Evolutionary conservation across 2,329 filamentous ascomycete species (phyloP), one percentile per base, ranked within the genome.

Genomic region (Berkeleyomyces rouxiae): DNA sequence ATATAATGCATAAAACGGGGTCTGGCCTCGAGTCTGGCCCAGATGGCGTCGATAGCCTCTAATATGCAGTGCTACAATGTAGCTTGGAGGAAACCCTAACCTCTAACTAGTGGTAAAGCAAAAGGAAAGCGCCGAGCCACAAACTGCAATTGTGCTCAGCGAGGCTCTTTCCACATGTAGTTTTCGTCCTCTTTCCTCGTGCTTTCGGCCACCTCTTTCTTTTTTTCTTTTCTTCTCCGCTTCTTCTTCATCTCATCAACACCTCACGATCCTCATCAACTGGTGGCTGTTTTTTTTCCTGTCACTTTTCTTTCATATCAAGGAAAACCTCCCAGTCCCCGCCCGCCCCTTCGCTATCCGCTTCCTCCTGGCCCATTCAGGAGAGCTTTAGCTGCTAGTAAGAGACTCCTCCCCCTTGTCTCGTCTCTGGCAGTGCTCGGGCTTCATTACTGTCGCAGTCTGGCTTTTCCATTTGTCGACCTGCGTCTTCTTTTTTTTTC

Each of bases 391-490:
- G 51, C 37, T 55, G 23, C 51, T 10, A 55, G 31, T 55, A 55
- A 36, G 31, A 55, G 43, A 46, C 51, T 3, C 16, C 55, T 23
- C 57, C 57, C 51, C 33, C 44, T 53, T 59, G 49, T 40, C 46
- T 59, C 55, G 51, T 51, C 16, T 53, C 47, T 4, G 40, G 44
- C 43, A 31, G 37, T 61, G 51, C 51, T 46, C 43, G 51, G 51
- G 51, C 51, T 55, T 55, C 51, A 55, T 44, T 59, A 39, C 53
- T n/a, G 16, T 13, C 39, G 42, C 13, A 55, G 57, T 31, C 62
- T 60, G 42, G 59, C 61, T 55, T 63, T 55, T 55, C 47, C 65
- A 23, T 61, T 57, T 40, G n/a, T 57, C 23, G 51, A 42, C 51
- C 36, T 11, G n/a, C 31, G 11, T 58, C 37, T 61, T 60, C 39